A percentile compares a stretch with the other conserved stretches of the same genome.
These are phyloP conservation scores for Brassica juncea DNA, from an alignment of 345 rosid species.

Conservation along the genomic window DNA sequence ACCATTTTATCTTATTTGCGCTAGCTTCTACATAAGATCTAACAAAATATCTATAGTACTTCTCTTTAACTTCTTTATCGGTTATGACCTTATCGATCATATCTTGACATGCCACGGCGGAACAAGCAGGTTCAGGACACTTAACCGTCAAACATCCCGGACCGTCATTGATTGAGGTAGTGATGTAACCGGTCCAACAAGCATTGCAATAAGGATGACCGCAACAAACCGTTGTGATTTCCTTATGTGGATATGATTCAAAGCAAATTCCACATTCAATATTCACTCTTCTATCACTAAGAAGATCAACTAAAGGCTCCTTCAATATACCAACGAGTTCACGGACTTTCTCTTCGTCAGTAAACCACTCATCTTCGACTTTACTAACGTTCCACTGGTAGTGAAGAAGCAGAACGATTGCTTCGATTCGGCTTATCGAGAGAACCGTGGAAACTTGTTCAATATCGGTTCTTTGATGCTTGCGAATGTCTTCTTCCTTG, in stretches of 20 bases:
- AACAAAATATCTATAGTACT: conserved; percentile 28
- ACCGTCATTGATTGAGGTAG: conserved; percentile 24
- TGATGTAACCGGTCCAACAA: conserved; percentile 63
- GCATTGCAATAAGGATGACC: conserved; percentile 82
- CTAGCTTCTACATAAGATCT: conserved; percentile 76
- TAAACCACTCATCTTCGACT: conserved; percentile 88
- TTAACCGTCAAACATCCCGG: conserved; percentile 23
- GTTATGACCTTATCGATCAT: conserved; percentile 16
- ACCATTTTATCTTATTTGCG: conserved; percentile 90
- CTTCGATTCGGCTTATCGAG: conserved; percentile 54
- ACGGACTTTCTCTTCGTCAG: conserved; percentile 70
- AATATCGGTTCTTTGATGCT: conserved; percentile 68
- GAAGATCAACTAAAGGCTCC: conserved; percentile 44
- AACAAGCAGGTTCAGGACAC: conserved; percentile 38
- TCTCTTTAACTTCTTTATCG: conserved; percentile 6
- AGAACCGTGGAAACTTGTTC: conserved; percentile 64
- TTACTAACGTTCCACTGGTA: conserved; percentile 72
- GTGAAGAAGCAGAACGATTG: conserved; percentile 61
- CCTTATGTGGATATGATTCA: conserved; percentile 46
- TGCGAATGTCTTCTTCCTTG: conserved; percentile 62
- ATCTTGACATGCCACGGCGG: conserved; percentile 33
- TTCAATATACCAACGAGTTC: conserved; percentile 66
- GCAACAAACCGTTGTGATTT: conserved; percentile 62
- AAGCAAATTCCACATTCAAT: conserved; percentile 72
- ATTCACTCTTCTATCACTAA: conserved; percentile 40